Evolutionary conservation across 768 basidiomycete genomes (phyloP).

Genomic region (Amanita pseudoporphyria): DNA sequence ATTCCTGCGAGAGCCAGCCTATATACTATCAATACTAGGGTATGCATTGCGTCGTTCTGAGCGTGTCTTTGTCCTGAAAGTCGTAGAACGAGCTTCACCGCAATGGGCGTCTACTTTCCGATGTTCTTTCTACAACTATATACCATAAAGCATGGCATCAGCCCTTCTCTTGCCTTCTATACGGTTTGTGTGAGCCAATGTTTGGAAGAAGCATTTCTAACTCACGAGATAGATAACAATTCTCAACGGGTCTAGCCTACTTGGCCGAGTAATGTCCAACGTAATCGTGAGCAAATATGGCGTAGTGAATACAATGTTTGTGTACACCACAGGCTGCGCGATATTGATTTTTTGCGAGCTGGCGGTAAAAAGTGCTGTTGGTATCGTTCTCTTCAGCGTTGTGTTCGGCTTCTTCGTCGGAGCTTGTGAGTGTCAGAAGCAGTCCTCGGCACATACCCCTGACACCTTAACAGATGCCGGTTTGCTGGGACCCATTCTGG

Average conservation of each 20-base stretch:
- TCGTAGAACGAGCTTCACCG: slow-evolving; percentile 23
- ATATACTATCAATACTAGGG: slow-evolving; percentile 32
- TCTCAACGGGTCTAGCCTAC: slow-evolving; percentile 36
- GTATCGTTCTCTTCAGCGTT: slow-evolving; percentile 28
- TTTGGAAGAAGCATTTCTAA: background rate
- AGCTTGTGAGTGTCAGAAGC: slow-evolving; percentile 25
- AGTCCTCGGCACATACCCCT: slow-evolving; percentile 4
- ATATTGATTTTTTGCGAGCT: slow-evolving; percentile 35
- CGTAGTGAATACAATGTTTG: slow-evolving; percentile 30
- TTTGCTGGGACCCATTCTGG: slow-evolving; percentile 34
- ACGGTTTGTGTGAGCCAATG: slow-evolving; percentile 23
- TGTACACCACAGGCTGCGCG: slow-evolving; percentile 20
- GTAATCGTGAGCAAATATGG: slow-evolving; percentile 30
- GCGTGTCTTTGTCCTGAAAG: background rate
- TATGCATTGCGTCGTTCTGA: slow-evolving; percentile 7
- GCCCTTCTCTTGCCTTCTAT: slow-evolving; percentile 44
- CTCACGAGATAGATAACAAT: slow-evolving; percentile 31
- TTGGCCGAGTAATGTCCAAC: slow-evolving; percentile 39
- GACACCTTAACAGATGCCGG: slow-evolving; percentile 23
- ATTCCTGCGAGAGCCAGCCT: slow-evolving; percentile 36
- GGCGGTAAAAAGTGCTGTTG: slow-evolving; percentile 22
- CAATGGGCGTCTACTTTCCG: slow-evolving; percentile 36
- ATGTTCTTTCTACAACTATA: slow-evolving; percentile 50
- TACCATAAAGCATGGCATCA: slow-evolving; percentile 36
- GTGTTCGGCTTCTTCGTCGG: slow-evolving; percentile 41